phyloP scores from a whole-genome alignment of 768 basidiomycete genomes.

The Phlebiopsis flavidoalba region DNA sequence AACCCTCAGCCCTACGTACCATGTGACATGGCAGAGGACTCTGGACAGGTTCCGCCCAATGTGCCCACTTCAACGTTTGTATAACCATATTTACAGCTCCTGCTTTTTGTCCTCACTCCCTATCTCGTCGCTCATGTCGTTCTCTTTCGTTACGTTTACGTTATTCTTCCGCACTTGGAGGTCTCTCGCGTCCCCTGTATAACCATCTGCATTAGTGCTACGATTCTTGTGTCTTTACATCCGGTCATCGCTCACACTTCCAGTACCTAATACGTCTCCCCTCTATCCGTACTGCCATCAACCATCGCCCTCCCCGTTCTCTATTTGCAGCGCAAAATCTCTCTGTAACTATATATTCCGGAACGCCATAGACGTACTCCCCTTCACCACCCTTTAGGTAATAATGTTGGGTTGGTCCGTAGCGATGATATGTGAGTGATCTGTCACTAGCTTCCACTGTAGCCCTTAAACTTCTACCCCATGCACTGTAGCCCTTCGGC shows the following conservation, averaged over 20 bases:
- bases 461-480: background rate
- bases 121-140: slow-evolving; percentile 15
- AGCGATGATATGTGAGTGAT: background rate
- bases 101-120: slow-evolving; percentile 7
- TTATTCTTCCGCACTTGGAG: slow-evolving; percentile 15
- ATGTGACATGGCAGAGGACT: background rate
- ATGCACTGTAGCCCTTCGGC: too few species aligned
- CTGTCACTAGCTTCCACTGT: background rate
- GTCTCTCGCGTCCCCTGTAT: slow-evolving; percentile 21
- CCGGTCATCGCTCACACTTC: slow-evolving; percentile 10
- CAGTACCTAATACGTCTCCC: slow-evolving; percentile 9
- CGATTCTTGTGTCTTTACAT: slow-evolving; percentile 13
- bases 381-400: background rate
- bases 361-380: background rate
- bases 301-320: background rate
- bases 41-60: slow-evolving; percentile 10
- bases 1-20: background rate
- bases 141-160: slow-evolving; percentile 17
- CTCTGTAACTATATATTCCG: background rate
- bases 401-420: background rate
- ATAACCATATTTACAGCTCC: slow-evolving; percentile 21
- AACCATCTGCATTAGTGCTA: slow-evolving; percentile 24
- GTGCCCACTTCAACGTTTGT: slow-evolving; percentile 14
- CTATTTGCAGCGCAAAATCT: slow-evolving; percentile 1
- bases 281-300: background rate